A percentile compares a stretch with the other conserved stretches of the same genome.
phyloP scores from a whole-genome alignment of 495 filamentous ascomycete genomes.

The Penicillium chermesinum region DNA sequence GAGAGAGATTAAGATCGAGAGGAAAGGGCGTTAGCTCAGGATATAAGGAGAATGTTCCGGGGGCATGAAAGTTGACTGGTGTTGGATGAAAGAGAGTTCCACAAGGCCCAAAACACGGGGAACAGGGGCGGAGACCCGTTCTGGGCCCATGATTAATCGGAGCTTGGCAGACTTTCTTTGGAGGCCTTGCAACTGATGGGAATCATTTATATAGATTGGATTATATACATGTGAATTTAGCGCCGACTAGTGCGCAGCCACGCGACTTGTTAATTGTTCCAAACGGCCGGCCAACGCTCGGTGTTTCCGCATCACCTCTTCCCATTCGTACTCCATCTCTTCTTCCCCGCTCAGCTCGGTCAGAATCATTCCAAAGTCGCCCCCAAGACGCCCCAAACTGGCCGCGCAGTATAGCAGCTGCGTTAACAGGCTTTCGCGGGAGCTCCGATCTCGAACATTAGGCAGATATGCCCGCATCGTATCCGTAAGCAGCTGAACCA shows the following conservation, averaged over 20 bases:
- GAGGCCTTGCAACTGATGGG: too few species aligned
- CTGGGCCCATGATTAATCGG: background rate
- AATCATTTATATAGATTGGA: conserved; percentile 1
- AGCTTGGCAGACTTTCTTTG: conserved; percentile 2
- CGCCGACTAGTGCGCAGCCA: conserved; percentile 13
- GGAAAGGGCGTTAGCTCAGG: background rate
- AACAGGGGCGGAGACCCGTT: conserved; percentile 16
- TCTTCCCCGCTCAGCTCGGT: conserved; percentile 60
- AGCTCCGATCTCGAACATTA: conserved; percentile 72
- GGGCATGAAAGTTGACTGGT: conserved; percentile 1
- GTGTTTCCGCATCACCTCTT: conserved; percentile 86
- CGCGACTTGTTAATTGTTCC: conserved; percentile 63
- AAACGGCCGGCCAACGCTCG: conserved; percentile 77
- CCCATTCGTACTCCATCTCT: conserved; percentile 64
- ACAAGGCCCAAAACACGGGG: conserved; percentile 11
- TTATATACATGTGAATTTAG: background rate
- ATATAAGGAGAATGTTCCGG: background rate
- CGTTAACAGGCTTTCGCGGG: conserved; percentile 80
- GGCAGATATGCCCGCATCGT: conserved; percentile 77
- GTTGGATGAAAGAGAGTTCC: conserved; percentile 7
- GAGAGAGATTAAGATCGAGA: background rate
- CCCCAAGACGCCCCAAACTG: conserved; percentile 84
- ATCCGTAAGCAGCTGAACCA: conserved; percentile 75
- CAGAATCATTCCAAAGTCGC: conserved; percentile 86
- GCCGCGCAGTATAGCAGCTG: conserved; percentile 95